These are phyloP conservation scores for Alternaria alternata DNA, from an alignment of 2,329 filamentous ascomycete species.

Conservation along the genomic window DNA sequence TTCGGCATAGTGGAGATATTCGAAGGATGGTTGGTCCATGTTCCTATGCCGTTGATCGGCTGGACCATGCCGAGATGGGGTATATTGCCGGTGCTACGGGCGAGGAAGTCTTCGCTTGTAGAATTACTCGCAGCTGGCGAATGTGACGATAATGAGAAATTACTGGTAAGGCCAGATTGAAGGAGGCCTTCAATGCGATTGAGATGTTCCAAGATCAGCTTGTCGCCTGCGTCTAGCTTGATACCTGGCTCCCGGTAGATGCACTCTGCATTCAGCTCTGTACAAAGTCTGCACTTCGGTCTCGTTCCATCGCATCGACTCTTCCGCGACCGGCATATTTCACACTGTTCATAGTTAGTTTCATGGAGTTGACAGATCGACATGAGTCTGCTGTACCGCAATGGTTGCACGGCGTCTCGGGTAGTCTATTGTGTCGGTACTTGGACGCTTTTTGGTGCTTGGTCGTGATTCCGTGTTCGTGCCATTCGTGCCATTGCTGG, in stretches of 20 bases:
- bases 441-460: constrained; percentile 49
- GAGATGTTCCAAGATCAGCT: constrained; percentile 81
- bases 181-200: constrained; percentile 79
- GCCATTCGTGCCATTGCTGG: constrained; percentile 39
- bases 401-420: constrained; percentile 53
- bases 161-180: constrained; percentile 71
- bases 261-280: constrained; percentile 82
- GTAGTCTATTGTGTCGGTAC: constrained; percentile 54
- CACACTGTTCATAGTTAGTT: constrained; percentile 66
- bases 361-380: not conserved
- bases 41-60: constrained; percentile 68
- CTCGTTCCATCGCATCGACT: constrained; percentile 80
- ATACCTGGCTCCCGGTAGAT: constrained; percentile 86
- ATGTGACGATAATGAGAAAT: constrained; percentile 66
- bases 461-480: constrained; percentile 36
- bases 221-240: constrained; percentile 87
- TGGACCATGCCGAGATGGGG: constrained; percentile 50
- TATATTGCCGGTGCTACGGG: constrained; percentile 48
- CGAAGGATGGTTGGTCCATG: constrained; percentile 68
- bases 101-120: constrained; percentile 55
- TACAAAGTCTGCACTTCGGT: constrained; percentile 85
- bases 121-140: constrained; percentile 57
- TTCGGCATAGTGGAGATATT: constrained; percentile 90
- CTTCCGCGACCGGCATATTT: constrained; percentile 81
- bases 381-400: constrained; percentile 41